Conservation (phyloP, 352 stramenopile species). For the Blastocystis sp. region DNA sequence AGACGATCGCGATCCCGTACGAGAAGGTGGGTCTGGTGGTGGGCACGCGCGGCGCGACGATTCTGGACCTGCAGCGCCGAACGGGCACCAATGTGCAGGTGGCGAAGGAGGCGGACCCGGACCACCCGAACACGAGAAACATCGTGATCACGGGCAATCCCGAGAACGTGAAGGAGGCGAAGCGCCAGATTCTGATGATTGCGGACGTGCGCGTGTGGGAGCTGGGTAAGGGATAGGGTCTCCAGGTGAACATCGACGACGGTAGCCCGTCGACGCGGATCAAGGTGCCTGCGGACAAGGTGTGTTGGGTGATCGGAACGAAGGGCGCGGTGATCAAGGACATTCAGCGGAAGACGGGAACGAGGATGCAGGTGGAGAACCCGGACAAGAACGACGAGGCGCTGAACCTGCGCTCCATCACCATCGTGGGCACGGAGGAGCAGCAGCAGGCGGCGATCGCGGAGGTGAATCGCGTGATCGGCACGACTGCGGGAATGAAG, state of each 20-base stretch:
- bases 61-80: constrained; percentile 47
- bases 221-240: constrained; percentile 1
- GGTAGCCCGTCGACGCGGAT: constrained; percentile 11
- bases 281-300: constrained; percentile 50
- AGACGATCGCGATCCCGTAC: constrained; percentile 11
- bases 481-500: constrained; percentile 27
- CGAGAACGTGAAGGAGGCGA: constrained; percentile 55
- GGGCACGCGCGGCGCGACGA: constrained; percentile 29
- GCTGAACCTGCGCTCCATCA: background rate
- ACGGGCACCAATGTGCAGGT: constrained; percentile 50
- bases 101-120: constrained; percentile 5
- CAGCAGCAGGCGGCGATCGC: constrained; percentile 21
- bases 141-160: constrained; percentile 39
- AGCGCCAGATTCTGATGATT: constrained; percentile 45
- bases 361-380: constrained; percentile 16
- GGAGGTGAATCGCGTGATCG: constrained; percentile 54
- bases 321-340: constrained; percentile 37
- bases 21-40: constrained; percentile 19
- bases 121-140: constrained; percentile 49
- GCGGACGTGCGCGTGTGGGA: background rate
- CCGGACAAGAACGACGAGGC: background rate
- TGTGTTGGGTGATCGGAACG: constrained; percentile 48
- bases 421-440: constrained; percentile 12
- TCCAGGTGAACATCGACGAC: background rate
- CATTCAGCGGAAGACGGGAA: constrained; percentile 42